These are phyloP conservation scores for Trapa bicornis DNA, from an alignment of 345 rosid genomes.

Conservation along the genomic window DNA sequence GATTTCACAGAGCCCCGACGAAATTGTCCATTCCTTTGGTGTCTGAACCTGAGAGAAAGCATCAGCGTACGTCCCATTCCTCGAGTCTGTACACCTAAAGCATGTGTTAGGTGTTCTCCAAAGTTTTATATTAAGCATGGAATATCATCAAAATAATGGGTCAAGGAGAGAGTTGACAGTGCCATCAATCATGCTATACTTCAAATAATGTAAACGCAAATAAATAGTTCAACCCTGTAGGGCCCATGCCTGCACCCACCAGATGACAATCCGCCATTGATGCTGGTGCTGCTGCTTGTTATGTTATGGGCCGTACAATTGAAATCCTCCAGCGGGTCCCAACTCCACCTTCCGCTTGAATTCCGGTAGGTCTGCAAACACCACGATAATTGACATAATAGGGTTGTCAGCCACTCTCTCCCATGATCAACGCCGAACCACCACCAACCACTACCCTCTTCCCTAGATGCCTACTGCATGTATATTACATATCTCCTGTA, in stretches of 20 bases:
- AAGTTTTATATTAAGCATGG: too few relatives aligned
- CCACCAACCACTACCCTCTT: background rate
- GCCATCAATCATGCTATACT: too few relatives aligned
- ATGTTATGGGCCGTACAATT: slow-evolving; percentile 34
- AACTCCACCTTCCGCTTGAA: slow-evolving; percentile 33
- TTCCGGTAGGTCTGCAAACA: slow-evolving; percentile 42
- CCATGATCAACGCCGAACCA: background rate
- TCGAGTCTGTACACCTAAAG: background rate
- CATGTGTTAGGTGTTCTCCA: background rate
- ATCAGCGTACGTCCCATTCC: slow-evolving; percentile 10
- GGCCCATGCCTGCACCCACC: slow-evolving; percentile 18
- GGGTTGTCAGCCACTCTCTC: slow-evolving; percentile 5
- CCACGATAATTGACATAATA: background rate
- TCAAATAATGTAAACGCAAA: background rate
- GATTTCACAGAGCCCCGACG: slow-evolving; percentile 4
- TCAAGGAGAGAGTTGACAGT: too few relatives aligned
- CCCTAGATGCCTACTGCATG: background rate
- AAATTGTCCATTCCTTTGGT: slow-evolving; percentile 23
- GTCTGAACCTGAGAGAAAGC: slow-evolving; percentile 30
- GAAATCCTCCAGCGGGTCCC: slow-evolving; percentile 31
- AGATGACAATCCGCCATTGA: slow-evolving; percentile 10
- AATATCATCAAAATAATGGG: too few relatives aligned
- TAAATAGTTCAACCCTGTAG: background rate
- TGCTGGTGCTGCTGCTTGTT: slow-evolving; percentile 12
- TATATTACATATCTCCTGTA: background rate